Percentiles rank a stretch among this genome's conserved stretches.
Evolutionary conservation across 768 basidiomycete species (phyloP).

Genomic region (Mycena belliarum): DNA sequence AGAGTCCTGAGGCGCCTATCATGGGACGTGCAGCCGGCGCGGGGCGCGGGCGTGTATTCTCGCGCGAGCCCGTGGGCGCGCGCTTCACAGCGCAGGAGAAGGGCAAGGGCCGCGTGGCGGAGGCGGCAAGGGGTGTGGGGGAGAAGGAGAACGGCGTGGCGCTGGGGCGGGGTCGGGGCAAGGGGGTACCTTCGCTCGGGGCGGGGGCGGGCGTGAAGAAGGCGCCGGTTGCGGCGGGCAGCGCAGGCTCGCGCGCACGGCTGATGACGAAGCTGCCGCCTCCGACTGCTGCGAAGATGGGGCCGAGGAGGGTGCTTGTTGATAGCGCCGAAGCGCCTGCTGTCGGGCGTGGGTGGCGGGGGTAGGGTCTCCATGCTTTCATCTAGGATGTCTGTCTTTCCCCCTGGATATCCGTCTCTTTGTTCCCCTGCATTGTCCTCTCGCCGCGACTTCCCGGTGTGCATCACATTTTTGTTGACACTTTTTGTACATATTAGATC

Average conservation of each 20-base stretch:
- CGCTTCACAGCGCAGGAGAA: conserved; percentile 40
- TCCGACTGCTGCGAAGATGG: conserved; percentile 27
- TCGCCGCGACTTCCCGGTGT: too few species aligned
- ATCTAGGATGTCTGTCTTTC: too few species aligned
- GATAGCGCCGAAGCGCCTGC: conserved; percentile 65
- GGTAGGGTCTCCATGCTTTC: too few species aligned
- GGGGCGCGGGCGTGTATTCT: conserved; percentile 26
- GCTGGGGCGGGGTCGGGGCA: conserved; percentile 1
- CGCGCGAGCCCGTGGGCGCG: conserved; percentile 25
- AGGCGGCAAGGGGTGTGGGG: background rate
- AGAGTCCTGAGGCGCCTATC: conserved; percentile 51
- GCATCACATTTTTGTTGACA: too few species aligned
- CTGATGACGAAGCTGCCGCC: conserved; percentile 33
- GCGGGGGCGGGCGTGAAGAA: conserved; percentile 28
- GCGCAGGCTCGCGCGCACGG: conserved; percentile 25
- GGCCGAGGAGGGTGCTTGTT: conserved; percentile 67
- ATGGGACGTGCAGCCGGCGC: conserved; percentile 13
- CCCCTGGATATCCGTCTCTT: too few species aligned
- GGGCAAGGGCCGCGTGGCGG: conserved; percentile 35
- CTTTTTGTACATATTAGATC: too few species aligned
- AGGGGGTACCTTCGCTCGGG: background rate
- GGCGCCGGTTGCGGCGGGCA: conserved; percentile 22
- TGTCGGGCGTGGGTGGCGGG: conserved; percentile 49
- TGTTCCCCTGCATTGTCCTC: too few species aligned
- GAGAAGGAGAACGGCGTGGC: conserved; percentile 21